Base-by-base conservation (phyloP, 331 rosid genomes). In the Malus hybrid region DNA sequence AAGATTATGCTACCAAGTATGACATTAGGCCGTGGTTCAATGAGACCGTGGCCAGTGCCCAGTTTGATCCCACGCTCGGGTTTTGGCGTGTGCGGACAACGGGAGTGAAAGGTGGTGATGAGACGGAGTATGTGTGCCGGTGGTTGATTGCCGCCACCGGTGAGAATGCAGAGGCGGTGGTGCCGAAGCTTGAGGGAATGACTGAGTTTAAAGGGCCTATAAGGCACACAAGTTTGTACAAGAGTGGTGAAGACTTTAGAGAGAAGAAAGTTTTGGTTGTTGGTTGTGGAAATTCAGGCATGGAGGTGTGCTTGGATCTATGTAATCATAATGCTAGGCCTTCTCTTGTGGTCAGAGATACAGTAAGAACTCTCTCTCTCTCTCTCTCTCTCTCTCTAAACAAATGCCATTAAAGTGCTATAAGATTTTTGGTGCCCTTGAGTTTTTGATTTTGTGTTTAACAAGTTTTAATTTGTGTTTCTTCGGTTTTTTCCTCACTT, bases 281-380 rank as follows among this genome's bases (percentile, higher is more conserved):
- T 8, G 99, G 99, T 1, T 92, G 99, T 87, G 99, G 99, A 14
- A 95, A 95, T 87, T 95, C 99, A 0, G 99, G 99, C n/a, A 95
- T 95, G 99, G 99, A 95, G 86, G 97, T 92, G 14, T 89, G 99
- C 70, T 87, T 95, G 80, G 99, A 95, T 90, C 99, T 95, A 61
- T 92, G 97, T 77, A 88, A 92, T 72, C 81, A 88, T 79, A 76
- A 82, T 83, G 97, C 98, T 42, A 75, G 67, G 70, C 97, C 99
- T 73, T 88, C 93, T 28, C 93, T 95, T 81, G 96, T 88, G 6
- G 98, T 89, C 70, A 89, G 99, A 85, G 89, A 95, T 68, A 70
- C 89, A 30, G 99, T 95, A 88, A 90, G 97, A 64, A 42, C 42
- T 53, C 34, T 56, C 26, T 5, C 67, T 53, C 71, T 67, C 18